Evolutionary conservation across 2,329 filamentous ascomycete species (phyloP), one percentile per base, ranked within the genome.

Genomic region (Cordyceps fumosorosea): DNA sequence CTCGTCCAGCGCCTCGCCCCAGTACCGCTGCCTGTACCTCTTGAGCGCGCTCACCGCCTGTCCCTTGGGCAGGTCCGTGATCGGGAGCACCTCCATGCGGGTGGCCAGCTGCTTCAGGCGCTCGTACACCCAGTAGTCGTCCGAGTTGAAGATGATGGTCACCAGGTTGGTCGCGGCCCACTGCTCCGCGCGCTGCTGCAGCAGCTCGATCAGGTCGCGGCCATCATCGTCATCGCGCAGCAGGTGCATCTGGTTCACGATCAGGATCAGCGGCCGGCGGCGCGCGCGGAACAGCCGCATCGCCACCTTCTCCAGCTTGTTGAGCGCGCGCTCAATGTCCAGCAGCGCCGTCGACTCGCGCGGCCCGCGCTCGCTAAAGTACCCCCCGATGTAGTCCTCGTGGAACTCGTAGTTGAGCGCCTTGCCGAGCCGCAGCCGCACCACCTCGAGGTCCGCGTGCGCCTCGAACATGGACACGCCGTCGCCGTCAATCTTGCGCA

Each of bases 111-210:
- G 88, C 79, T 97, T 97, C 58, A 99, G 78, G 16, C 93, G 85
- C 74, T 99, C 95, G 70, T 97, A 98, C 0, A 99, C 90, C 95
- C 95, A 99, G 76, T 96, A 99, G 72, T 98, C 95, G 74, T 99
- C 95, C 60, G 88, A 93, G 76, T 97, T 98, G 77, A 99, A 92
- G 40, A 99, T 87, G 80, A 91, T 84, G 1, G 95, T 98, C 34
- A 96, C 90, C 10, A 99, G 82, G 66, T 91, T 93, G 22, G 90
- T 86, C 1, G 93, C 95, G 1, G 95, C 93, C 95, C 95, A 99
- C 74, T 95, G 90, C 75, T 99, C 95, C 1, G 95, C 93, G 37
- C 93, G 86, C 73, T 99, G 95, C 71, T 99, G 95, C 34, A 99
- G 86, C 56, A 99, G 84, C 74, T 99, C 95, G 48, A 99, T 86